Evolutionary conservation across 2,329 filamentous ascomycete genomes (phyloP), one percentile per base, ranked within the genome.

Genomic region (Penicillium sp.): DNA sequence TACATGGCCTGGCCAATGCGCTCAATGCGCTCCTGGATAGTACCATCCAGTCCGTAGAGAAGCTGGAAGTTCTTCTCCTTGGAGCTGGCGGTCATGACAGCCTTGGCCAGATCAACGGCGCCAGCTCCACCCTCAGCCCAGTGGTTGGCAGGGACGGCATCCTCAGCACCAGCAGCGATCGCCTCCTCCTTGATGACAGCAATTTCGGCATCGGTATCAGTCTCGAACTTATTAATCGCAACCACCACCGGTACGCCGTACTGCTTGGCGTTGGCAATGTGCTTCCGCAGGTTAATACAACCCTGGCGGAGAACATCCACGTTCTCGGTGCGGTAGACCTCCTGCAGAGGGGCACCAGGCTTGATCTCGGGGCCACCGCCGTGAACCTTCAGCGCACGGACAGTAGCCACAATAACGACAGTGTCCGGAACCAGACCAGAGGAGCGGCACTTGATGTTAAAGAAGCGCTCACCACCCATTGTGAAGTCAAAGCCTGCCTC

Each of bases 401-500:
- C 90, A 2, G 94, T 99, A 24, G 94, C 93, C 37, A 99, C 94
- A 57, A 99, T 87, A 43, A 99, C 91, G 7, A 96, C 92, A 1
- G 92, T 90, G 69, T 99, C 94, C 2, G 94, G 94, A 2, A 91
- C 85, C 44, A 99, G 87, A 24, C 93, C 93, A 6, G 93, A 97
- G 10, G 92, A 89, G 58, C 94, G 89, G 79, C 94, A 97, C 83
- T 99, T 99, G 82, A 99, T 97, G 81, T 99, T 97, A 86, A 99
- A 97, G 83, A 99, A 99, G 50, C 94, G 89, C 82, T 99, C 94
- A 61, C 94, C 94, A 62, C 94, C 94, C 94, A 99, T 99, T 68
- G 94, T 97, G 79, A 99, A 99, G 77, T 99, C 94, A 75, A 99
- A 99, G 10, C 94, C 94, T 51, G 94, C 93, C 76, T 99, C 94